These are phyloP conservation scores for Scortechinia acanthostroma DNA, from an alignment of 2,329 filamentous ascomycete genomes.

Conservation along the genomic window DNA sequence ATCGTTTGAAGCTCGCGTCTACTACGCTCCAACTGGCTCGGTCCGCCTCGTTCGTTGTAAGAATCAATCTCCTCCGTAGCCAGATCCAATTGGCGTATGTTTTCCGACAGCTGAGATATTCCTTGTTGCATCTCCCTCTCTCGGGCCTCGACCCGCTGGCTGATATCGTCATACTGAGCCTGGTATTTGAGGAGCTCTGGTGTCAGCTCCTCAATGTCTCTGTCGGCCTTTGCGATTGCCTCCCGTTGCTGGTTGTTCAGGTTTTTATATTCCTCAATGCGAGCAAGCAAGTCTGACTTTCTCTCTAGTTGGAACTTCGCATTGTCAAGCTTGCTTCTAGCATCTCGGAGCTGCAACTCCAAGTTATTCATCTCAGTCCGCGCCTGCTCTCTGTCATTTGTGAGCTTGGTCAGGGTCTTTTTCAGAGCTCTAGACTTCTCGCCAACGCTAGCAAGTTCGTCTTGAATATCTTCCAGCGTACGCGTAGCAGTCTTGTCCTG, in stretches of 20 bases:
- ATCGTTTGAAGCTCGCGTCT: constrained; percentile 63
- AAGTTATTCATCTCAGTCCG: constrained; percentile 61
- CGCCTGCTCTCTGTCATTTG: constrained; percentile 64
- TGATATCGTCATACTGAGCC: constrained; percentile 69
- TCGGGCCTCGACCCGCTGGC: constrained; percentile 62
- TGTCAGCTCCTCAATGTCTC: constrained; percentile 66
- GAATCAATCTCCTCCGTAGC: constrained; percentile 72
- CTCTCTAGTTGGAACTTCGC: constrained; percentile 73
- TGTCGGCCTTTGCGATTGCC: constrained; percentile 61
- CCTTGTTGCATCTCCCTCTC: constrained; percentile 68
- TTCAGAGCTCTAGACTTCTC: constrained; percentile 64
- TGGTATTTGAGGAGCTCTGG: constrained; percentile 73
- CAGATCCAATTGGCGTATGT: constrained; percentile 69
- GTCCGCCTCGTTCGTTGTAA: constrained; percentile 72
- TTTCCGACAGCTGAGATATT: constrained; percentile 66
- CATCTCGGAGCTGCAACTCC: constrained; percentile 72
- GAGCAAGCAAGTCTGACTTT: constrained; percentile 63
- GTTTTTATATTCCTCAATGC: constrained; percentile 68
- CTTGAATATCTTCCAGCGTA: constrained; percentile 77
- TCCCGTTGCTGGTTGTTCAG: constrained; percentile 65
- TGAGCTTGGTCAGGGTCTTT: constrained; percentile 56
- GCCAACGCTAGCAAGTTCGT: constrained; percentile 59
- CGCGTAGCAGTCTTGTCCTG: constrained; percentile 57
- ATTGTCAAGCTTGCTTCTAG: constrained; percentile 65
- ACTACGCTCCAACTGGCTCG: constrained; percentile 62